A percentile compares a stretch with the other conserved stretches of the same genome.
Conservation (phyloP, 2,329 filamentous ascomycete species). For the Uncinocarpus reesii region DNA sequence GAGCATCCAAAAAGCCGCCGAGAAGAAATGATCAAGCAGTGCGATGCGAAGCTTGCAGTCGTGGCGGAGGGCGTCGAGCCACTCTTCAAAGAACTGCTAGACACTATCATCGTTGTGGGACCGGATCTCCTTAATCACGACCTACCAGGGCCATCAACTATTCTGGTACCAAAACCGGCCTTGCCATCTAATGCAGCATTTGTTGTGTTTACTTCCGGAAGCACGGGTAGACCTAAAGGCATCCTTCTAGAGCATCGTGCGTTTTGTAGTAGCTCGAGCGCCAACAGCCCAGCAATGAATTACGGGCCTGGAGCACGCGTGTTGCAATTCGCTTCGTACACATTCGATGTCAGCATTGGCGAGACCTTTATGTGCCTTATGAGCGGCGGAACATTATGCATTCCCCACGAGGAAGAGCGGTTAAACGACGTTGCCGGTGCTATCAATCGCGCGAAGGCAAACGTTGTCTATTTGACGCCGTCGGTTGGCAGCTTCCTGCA, state of each 20-base stretch:
- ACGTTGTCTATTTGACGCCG: constrained; percentile 47
- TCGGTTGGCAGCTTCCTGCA: constrained; percentile 39
- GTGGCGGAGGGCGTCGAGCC: constrained; percentile 24
- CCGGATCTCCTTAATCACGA: not conserved
- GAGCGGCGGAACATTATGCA: constrained; percentile 35
- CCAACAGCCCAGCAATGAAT: constrained; percentile 32
- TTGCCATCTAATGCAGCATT: constrained; percentile 34
- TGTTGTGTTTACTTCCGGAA: constrained; percentile 36
- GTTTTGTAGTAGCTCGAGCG: constrained; percentile 34
- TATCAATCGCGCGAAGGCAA: constrained; percentile 20
- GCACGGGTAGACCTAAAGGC: constrained; percentile 15
- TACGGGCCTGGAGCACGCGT: constrained; percentile 39
- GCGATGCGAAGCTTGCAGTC: constrained; percentile 45
- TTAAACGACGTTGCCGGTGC: constrained; percentile 29
- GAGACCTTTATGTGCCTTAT: constrained; percentile 54
- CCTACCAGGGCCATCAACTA: not conserved
- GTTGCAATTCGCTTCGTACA: constrained; percentile 74
- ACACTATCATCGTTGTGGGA: not conserved
- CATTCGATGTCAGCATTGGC: constrained; percentile 82
- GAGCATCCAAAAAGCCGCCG: not conserved
- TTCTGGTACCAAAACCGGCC: not conserved
- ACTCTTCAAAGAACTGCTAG: not conserved
- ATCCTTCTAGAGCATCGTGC: constrained; percentile 13
- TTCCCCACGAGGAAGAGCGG: constrained; percentile 33
- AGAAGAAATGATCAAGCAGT: constrained; percentile 44